Conservation (phyloP, 106 monocot species). For the Gastrodia elata region DNA sequence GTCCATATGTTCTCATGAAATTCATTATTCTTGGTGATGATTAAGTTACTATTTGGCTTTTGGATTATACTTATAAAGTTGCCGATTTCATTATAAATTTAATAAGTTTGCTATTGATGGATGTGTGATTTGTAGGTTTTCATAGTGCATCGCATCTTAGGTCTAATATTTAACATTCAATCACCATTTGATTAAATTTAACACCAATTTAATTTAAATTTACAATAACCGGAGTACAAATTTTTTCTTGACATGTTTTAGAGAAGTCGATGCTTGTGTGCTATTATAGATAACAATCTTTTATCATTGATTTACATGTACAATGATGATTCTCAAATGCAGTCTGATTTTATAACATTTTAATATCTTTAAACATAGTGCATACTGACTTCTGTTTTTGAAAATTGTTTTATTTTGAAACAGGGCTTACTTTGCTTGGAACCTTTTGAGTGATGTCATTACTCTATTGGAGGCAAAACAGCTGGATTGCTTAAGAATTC, state of each 20-base stretch:
- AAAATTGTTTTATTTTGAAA: background rate
- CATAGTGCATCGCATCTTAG: background rate
- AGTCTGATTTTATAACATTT: background rate
- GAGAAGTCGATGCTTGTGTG: background rate
- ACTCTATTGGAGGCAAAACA: conserved; percentile 74
- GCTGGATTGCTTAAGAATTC: conserved; percentile 34
- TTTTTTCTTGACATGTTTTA: background rate
- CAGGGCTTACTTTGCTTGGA: conserved; percentile 10
- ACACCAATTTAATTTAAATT: too few relatives aligned
- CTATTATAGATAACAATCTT: background rate
- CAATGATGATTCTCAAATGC: background rate
- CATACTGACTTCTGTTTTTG: background rate
- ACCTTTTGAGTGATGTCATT: conserved; percentile 47
- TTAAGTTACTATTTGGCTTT: background rate
- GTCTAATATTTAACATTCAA: too few relatives aligned
- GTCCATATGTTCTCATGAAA: background rate
- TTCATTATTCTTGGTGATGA: background rate
- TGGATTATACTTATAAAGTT: background rate
- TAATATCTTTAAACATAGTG: background rate
- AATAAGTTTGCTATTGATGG: background rate
- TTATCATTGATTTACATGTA: background rate
- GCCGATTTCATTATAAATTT: background rate
- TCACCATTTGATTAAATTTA: too few relatives aligned
- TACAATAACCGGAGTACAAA: too few relatives aligned
- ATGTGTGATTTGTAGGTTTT: background rate